A percentile compares a stretch with the other conserved stretches of the same genome.
These are phyloP conservation scores for Dryas alaskensis DNA, from an alignment of 306 rosid genomes.

Conservation along the genomic window DNA sequence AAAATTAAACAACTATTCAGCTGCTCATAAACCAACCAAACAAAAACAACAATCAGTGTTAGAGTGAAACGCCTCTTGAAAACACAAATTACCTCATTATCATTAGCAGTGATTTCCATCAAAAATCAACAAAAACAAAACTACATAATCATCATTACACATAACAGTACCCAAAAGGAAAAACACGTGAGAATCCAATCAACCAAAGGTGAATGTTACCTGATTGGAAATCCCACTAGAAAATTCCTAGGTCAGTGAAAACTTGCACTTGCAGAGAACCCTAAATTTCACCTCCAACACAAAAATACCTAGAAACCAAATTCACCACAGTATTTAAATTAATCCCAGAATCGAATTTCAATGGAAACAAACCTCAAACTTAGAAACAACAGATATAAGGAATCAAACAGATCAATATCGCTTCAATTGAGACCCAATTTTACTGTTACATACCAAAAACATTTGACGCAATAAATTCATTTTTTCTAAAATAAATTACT, in stretches of 20 bases:
- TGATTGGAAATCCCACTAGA: slow-evolving; percentile 25
- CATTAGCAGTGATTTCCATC: slow-evolving; percentile 15
- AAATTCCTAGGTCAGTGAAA: slow-evolving; percentile 21
- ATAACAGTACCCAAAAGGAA: slow-evolving; percentile 8
- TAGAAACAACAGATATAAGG: slow-evolving; percentile 6
- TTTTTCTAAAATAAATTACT: neutral
- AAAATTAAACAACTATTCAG: neutral
- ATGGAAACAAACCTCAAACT: neutral
- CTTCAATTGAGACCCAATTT: neutral
- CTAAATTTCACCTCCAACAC: slow-evolving; percentile 18
- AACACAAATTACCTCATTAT: neutral
- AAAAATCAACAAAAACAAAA: neutral
- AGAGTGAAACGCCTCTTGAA: neutral
- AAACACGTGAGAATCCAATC: neutral
- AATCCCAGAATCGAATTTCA: slow-evolving; percentile 20
- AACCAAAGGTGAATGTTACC: slow-evolving; percentile 17
- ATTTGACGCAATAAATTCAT: slow-evolving; percentile 11
- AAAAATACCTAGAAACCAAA: slow-evolving; percentile 11
- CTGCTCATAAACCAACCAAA: neutral
- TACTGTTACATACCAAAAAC: slow-evolving; percentile 8
- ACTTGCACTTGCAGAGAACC: slow-evolving; percentile 23
- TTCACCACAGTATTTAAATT: neutral
- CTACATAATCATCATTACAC: neutral
- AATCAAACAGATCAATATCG: slow-evolving; percentile 17
- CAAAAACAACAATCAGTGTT: neutral